phyloP scores from a whole-genome alignment of 192 early-diverging fungal species.

The Dimargaris cristalligena region DNA sequence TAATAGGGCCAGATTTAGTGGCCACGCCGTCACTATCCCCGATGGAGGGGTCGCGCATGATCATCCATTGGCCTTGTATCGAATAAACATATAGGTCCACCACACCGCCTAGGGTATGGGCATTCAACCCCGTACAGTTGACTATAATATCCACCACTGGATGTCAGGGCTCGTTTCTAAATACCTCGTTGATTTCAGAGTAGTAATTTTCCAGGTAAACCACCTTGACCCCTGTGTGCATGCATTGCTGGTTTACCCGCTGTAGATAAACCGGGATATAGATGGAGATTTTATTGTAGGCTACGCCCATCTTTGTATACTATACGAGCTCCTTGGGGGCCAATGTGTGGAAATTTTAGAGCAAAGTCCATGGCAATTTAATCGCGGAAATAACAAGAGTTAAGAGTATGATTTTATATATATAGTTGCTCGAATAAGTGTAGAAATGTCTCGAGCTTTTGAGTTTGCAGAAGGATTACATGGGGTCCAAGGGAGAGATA shows the following conservation, averaged over 20 bases:
- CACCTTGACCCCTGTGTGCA: conserved; percentile 12
- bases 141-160: conserved; percentile 36
- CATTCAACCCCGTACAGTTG: conserved; percentile 66
- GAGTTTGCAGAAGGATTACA: no score
- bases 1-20: conserved; percentile 14
- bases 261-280: conserved; percentile 20
- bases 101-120: conserved; percentile 48
- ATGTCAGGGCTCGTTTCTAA: neutral
- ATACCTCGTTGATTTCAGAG: conserved; percentile 15
- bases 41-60: conserved; percentile 50
- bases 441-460: no score
- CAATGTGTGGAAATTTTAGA: conserved; percentile 5
- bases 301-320: conserved; percentile 12
- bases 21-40: conserved; percentile 36
- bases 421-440: no score
- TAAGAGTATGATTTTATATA: no score
- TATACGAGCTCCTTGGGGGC: conserved; percentile 11
- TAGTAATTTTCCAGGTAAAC: conserved; percentile 7
- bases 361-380: neutral
- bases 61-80: conserved; percentile 61
- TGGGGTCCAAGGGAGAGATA: no score
- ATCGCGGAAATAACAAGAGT: no score
- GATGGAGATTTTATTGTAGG: conserved; percentile 21
- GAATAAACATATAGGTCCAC: conserved; percentile 53
- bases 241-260: conserved; percentile 16